These are phyloP conservation scores for Eimeria acervulina DNA, from an alignment of 169 alveolate genomes.

Conservation along the genomic window DNA sequence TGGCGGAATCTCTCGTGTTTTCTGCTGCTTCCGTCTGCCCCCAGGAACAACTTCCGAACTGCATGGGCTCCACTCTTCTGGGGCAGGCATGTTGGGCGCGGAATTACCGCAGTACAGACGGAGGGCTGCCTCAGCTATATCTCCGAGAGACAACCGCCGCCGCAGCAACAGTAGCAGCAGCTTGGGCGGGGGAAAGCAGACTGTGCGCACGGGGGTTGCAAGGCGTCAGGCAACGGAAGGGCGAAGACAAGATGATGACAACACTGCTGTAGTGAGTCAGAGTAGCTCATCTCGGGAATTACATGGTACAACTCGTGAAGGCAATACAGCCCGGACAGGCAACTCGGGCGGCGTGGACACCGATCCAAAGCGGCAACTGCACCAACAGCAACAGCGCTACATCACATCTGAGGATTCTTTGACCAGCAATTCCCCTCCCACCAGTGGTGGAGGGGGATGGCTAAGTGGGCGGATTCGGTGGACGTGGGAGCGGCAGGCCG, in stretches of 20 bases:
- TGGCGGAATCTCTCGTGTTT: background rate
- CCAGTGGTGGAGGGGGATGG: constrained; percentile 53
- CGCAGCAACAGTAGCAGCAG: constrained; percentile 61
- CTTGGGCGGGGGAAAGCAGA: constrained; percentile 17
- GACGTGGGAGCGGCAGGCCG: constrained; percentile 69
- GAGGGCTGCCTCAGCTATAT: constrained; percentile 31
- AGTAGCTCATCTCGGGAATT: background rate
- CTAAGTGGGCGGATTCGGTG: constrained; percentile 42
- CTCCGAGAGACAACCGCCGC: constrained; percentile 46
- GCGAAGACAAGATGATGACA: background rate
- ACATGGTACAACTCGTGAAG: background rate
- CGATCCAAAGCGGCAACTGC: background rate
- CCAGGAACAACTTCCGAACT: constrained; percentile 8
- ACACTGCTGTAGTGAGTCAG: background rate
- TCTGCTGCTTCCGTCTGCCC: background rate
- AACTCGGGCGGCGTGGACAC: constrained; percentile 14
- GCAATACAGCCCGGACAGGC: background rate
- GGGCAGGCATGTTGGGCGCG: background rate
- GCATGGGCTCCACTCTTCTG: constrained; percentile 12
- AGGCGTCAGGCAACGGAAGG: background rate
- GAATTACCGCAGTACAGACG: background rate
- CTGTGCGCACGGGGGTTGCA: background rate
- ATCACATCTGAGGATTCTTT: background rate
- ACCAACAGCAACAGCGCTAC: background rate
- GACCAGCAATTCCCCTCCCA: background rate